Evolutionary conservation across 202 grass and related monocot genomes (phyloP), one percentile per base, ranked within the genome.

Genomic region (Panicum hallii): DNA sequence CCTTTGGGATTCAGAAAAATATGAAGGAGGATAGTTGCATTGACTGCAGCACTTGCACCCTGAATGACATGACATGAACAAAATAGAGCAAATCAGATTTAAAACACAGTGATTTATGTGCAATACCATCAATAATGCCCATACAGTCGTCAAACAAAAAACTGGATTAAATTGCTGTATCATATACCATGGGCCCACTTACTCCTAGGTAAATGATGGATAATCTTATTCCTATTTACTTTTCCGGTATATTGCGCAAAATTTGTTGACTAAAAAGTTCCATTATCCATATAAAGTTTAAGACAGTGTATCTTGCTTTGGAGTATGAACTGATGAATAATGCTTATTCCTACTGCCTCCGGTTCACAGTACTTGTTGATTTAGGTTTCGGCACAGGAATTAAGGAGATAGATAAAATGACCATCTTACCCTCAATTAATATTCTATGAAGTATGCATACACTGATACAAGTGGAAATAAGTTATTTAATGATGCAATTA

Each of bases 31-130:
- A 98, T 82, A 76, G 82, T 57, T 58, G 96, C 93, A 94, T 95
- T 95, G 68, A 91, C 96, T 81, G 93, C 93, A 54, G 84, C 93
- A 84, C 96, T 99, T 92, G 91, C 96, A 80, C 90, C 93, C 96
- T 99, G 89, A 63, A 76, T 80, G 17, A 66, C 78, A 88, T 85
- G 67, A 40, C 14, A 65, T 40, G 14, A 70, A 70, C 41, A 70
- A 12, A 70, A 54, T 13, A 80, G 62, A 74, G 55, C 43, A 22
- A 46, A 54, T 63, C 69, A 87, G 75, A 48, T 62, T 79, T 44
- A 74, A 52, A n/a, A 69, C 49, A 48, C 49, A 68, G 56, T 12
- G 56, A 74, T 26, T 36, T 77, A 42, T 17, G 45, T 67, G 56
- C 32, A 82, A 65, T 34, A 57, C 41, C 52, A 85, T 50, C 19